A percentile compares a stretch with the other conserved stretches of the same genome.
Evolutionary conservation across 2,329 filamentous ascomycete genomes (phyloP).

Genomic region (Penicillium sp.): DNA sequence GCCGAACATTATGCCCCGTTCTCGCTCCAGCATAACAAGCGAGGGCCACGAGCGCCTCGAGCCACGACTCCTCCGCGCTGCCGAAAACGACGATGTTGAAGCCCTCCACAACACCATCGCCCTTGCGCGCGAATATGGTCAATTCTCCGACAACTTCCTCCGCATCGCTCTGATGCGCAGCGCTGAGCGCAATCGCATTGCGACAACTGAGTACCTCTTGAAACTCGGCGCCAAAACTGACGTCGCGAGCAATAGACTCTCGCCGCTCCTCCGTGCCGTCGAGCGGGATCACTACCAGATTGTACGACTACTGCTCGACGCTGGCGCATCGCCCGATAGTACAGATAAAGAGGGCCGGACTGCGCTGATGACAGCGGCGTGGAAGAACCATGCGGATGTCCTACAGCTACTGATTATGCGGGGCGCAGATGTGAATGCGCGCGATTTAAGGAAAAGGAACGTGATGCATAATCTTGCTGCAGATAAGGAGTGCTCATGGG

Average conservation of each 20-base stretch:
- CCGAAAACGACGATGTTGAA: slow-evolving; percentile 37
- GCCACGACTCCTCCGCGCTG: slow-evolving; percentile 43
- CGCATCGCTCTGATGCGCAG: slow-evolving; percentile 42
- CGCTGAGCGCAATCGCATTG: slow-evolving; percentile 38
- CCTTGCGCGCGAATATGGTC: slow-evolving; percentile 34
- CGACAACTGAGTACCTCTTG: slow-evolving; percentile 38
- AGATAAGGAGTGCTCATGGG: slow-evolving; percentile 42
- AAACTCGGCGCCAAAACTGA: slow-evolving; percentile 40
- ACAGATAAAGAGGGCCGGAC: slow-evolving; percentile 48
- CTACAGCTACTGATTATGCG: slow-evolving; percentile 39
- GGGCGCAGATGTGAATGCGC: slow-evolving; percentile 37
- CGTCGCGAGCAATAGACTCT: slow-evolving; percentile 27
- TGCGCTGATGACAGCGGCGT: slow-evolving; percentile 46
- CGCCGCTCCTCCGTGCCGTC: slow-evolving; percentile 40
- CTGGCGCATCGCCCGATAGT: slow-evolving; percentile 33
- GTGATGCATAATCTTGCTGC: slow-evolving; percentile 46
- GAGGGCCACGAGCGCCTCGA: slow-evolving; percentile 41
- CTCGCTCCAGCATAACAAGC: slow-evolving; percentile 35
- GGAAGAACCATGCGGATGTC: slow-evolving; percentile 42
- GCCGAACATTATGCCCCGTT: slow-evolving; percentile 23
- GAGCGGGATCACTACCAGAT: slow-evolving; percentile 45
- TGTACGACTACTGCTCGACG: slow-evolving; percentile 43
- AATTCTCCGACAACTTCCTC: slow-evolving; percentile 40
- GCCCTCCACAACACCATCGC: slow-evolving; percentile 33
- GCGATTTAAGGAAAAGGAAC: slow-evolving; percentile 32